Conservation (phyloP, 805 yeast species). For the Kuraishia piskuri region DNA sequence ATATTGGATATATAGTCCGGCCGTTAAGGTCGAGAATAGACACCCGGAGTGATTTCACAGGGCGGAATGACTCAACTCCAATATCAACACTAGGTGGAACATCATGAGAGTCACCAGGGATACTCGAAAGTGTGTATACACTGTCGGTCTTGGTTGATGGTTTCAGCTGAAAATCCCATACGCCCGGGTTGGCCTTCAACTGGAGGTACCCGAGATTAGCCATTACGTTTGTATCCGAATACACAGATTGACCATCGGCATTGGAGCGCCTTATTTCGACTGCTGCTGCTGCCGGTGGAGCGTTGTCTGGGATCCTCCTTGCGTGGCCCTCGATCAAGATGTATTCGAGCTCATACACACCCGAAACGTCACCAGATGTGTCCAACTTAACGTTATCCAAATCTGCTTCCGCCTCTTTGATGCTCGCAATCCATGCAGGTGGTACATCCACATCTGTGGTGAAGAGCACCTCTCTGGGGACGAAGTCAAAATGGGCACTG, state of each 20-base stretch:
- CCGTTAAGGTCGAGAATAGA: constrained; percentile 38
- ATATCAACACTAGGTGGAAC: constrained; percentile 4
- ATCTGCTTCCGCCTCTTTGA: constrained; percentile 45
- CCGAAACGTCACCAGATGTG: constrained; percentile 30
- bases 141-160: constrained; percentile 29
- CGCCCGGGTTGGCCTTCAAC: constrained; percentile 64
- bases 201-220: constrained; percentile 80
- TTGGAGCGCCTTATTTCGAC: constrained; percentile 26
- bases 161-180: constrained; percentile 46
- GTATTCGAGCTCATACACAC: constrained; percentile 40
- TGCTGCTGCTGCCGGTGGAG: constrained; percentile 44
- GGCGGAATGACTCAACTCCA: constrained; percentile 11
- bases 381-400: constrained; percentile 49
- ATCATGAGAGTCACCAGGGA: constrained; percentile 13
- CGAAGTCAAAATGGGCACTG: constrained; percentile 27
- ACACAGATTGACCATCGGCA: constrained; percentile 13
- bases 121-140: constrained; percentile 30
- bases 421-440: constrained; percentile 56
- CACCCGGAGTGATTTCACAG: constrained; percentile 14
- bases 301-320: constrained; percentile 28
- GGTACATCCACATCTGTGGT: constrained; percentile 54
- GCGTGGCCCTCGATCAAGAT: constrained; percentile 69
- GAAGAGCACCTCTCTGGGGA: constrained; percentile 47
- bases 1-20: constrained; percentile 31
- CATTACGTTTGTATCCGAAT: constrained; percentile 63